Percentiles rank a stretch among this genome's conserved stretches.
Conservation (phyloP, 225 moss, liverwort and hornwort genomes). For the Lunularia cruciata region DNA sequence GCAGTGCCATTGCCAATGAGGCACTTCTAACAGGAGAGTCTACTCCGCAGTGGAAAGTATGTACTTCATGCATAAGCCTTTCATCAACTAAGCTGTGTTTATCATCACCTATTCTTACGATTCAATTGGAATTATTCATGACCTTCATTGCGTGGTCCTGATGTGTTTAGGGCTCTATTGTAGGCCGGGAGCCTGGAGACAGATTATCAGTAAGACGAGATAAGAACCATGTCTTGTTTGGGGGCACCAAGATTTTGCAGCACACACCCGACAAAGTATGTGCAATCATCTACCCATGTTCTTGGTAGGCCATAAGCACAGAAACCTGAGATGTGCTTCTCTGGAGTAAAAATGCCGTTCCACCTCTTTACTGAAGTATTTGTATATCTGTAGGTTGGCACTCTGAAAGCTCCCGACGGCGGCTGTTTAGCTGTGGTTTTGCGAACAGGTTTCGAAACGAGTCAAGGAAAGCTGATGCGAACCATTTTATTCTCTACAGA, state of each 20-base stretch:
- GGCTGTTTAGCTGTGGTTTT: constrained; percentile 94
- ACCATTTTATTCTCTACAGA: constrained; percentile 97
- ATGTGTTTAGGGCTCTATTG: constrained; percentile 63
- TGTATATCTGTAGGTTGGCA: constrained; percentile 46
- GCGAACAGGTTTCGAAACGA: constrained; percentile 97
- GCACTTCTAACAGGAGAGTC: constrained; percentile 96
- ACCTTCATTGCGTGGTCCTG: constrained; percentile 18
- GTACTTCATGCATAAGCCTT: constrained; percentile 11
- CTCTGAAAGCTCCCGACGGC: constrained; percentile 86
- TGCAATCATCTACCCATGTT: neutral
- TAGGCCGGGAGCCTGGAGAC: constrained; percentile 67
- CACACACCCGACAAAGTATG: constrained; percentile 84
- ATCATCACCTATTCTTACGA: neutral
- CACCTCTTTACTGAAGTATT: neutral
- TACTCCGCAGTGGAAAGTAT: constrained; percentile 99
- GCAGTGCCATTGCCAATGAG: constrained; percentile 95
- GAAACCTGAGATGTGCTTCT: neutral
- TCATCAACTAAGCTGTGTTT: neutral
- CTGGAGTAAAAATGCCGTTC: neutral
- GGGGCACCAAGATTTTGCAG: constrained; percentile 95
- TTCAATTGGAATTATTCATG: constrained; percentile 1
- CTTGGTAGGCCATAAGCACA: neutral
- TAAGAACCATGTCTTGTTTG: constrained; percentile 89
- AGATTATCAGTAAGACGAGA: constrained; percentile 86
- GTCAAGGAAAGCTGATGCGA: constrained; percentile 99